Percentiles rank a stretch among this genome's conserved stretches.
These are phyloP conservation scores for Penicillium sp. DNA, from an alignment of 2,329 filamentous ascomycete species.

Conservation along the genomic window DNA sequence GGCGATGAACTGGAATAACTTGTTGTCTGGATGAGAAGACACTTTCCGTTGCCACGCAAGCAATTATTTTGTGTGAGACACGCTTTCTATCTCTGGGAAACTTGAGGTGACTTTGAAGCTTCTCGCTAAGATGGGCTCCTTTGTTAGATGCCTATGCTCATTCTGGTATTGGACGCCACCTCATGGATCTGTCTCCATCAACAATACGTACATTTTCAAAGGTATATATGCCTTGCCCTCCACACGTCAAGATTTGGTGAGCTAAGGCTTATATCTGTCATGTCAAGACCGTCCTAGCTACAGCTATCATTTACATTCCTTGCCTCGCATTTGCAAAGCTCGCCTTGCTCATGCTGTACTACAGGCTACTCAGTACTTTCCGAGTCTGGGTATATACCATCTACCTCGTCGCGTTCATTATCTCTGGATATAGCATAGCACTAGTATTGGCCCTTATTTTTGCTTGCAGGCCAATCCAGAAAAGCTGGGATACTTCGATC, in stretches of 20 bases:
- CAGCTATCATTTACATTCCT: constrained; percentile 20
- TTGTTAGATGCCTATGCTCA: neutral
- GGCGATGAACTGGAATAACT: no score
- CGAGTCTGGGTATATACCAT: constrained; percentile 10
- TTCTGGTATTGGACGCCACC: neutral
- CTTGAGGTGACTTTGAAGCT: neutral
- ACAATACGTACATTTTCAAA: neutral
- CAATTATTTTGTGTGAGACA: neutral
- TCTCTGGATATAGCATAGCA: constrained; percentile 9
- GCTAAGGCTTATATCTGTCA: no score
- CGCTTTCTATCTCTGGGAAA: neutral
- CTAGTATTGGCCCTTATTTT: constrained; percentile 20
- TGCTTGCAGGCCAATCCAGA: constrained; percentile 23
- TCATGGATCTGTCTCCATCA: neutral
- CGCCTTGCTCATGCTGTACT: constrained; percentile 24
- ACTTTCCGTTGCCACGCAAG: neutral
- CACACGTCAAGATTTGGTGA: no score
- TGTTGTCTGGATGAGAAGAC: neutral
- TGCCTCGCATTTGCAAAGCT: constrained; percentile 24
- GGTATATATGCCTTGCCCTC: neutral
- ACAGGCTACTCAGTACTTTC: constrained; percentile 11
- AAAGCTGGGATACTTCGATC: constrained; percentile 21
- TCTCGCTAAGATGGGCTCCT: neutral
- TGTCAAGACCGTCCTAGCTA: constrained; percentile 11
- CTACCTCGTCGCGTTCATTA: constrained; percentile 2